A percentile compares a stretch with the other conserved stretches of the same genome.
These are phyloP conservation scores for Chaetoceros muelleri DNA, from an alignment of 108 stramenopile species.

Conservation along the genomic window DNA sequence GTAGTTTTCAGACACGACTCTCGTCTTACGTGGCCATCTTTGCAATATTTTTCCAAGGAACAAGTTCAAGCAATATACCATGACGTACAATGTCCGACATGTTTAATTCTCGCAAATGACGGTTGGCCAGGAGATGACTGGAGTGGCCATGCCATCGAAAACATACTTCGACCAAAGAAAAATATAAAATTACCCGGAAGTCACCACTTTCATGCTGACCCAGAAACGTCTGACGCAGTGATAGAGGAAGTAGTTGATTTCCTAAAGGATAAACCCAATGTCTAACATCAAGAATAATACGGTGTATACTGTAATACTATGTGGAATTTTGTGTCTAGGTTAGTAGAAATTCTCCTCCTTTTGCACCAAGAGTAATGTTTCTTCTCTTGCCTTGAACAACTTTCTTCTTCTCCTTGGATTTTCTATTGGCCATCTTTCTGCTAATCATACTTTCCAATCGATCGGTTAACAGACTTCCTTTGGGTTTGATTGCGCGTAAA, in stretches of 20 bases:
- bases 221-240: slow-evolving; percentile 42
- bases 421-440: slow-evolving; percentile 62
- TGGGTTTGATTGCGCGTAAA: slow-evolving; percentile 62
- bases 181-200: slow-evolving; percentile 39
- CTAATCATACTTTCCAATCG: slow-evolving; percentile 64
- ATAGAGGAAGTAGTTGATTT: slow-evolving; percentile 26
- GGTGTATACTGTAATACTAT: too few relatives aligned
- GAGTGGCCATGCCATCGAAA: slow-evolving; percentile 12
- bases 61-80: slow-evolving; percentile 47
- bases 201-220: slow-evolving; percentile 84
- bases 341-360: slow-evolving; percentile 33
- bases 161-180: slow-evolving; percentile 30
- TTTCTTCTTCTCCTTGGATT: slow-evolving; percentile 34
- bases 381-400: slow-evolving; percentile 62
- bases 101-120: slow-evolving; percentile 49
- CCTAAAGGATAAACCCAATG: not conserved
- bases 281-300: not conserved
- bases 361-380: slow-evolving; percentile 23
- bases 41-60: slow-evolving; percentile 54
- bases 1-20: slow-evolving; percentile 66
- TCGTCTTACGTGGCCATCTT: slow-evolving; percentile 61
- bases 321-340: slow-evolving; percentile 12
- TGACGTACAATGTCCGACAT: slow-evolving; percentile 35
- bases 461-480: slow-evolving; percentile 70
- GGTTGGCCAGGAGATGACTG: slow-evolving; percentile 50